Conservation (phyloP, 176 grass and related monocot genomes). For the Calamus simplicifolius region DNA sequence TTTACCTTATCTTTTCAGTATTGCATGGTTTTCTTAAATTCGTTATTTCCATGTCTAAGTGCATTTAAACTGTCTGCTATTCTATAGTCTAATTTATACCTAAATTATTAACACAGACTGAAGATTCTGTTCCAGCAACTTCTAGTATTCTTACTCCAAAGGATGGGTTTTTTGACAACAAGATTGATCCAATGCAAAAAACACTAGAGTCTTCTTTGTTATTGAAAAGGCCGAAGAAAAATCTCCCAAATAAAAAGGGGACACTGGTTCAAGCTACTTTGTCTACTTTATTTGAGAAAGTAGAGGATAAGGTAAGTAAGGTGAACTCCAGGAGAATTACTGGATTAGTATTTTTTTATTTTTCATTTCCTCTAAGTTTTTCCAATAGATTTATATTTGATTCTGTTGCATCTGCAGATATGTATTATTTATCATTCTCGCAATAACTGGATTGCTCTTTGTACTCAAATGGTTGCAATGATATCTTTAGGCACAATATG, state of each 20-base stretch:
- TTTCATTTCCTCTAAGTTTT: no score
- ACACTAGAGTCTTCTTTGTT: slow-evolving; percentile 15
- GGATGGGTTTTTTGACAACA: slow-evolving; percentile 21
- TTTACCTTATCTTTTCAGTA: not conserved
- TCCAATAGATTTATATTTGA: no score
- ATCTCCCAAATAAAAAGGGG: slow-evolving; percentile 41
- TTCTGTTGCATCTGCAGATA: no score
- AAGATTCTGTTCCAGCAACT: not conserved
- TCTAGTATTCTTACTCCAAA: not conserved
- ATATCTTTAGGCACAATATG: no score
- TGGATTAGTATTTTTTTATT: no score
- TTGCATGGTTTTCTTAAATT: not conserved
- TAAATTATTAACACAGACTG: not conserved
- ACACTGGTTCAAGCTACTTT: slow-evolving; percentile 75
- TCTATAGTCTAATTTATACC: no score
- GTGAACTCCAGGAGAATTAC: not conserved
- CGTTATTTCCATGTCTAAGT: no score
- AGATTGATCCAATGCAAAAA: slow-evolving; percentile 27
- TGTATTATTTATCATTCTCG: no score
- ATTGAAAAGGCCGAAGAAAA: slow-evolving; percentile 9
- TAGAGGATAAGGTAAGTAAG: slow-evolving; percentile 49
- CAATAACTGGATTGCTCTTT: no score
- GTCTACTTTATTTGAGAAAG: slow-evolving; percentile 70
- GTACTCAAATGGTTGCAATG: no score
- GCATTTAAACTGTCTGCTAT: no score